Evolutionary conservation across 179 eudicot species (phyloP), one percentile per base, ranked within the genome.

Genomic region (Patellifolia procumbens): DNA sequence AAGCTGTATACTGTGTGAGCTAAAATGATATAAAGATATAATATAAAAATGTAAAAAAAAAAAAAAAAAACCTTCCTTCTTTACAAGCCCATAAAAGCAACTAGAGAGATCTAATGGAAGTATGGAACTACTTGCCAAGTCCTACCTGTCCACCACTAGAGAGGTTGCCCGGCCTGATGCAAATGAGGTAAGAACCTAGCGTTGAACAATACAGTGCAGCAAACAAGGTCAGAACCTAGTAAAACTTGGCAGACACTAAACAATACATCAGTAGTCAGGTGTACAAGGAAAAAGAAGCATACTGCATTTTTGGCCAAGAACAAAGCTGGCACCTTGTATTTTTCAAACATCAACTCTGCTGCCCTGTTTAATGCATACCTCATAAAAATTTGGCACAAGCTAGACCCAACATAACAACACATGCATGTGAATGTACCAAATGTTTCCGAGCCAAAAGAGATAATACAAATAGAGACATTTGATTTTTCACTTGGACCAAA

Each of bases 291-390:
- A 74, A 73, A 81, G 75, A 72, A 77, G 66, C 97, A 78, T 93
- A 95, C 99, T 73, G 99, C 97, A 85, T 95, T 95, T 78, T 91
- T 95, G 68, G 97, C 99, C 90, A 95, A 82, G 85, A 95, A 95
- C 63, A 95, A 81, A 49, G 99, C 97, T 74, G 99, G 99, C 70
- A 90, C 97, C 83, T 93, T 85, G 88, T 92, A 93, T 74, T 93
- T 95, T 74, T 95, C 99, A 84, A 95, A 95, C 97, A 95, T 93
- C 60, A 95, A 89, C 88, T 95, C 99, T 49, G 94, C 95, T 68
- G 95, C 87, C 90, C 99, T 95, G 99, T 84, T 37, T 82, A 71
- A 68, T 19, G 82, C 56, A 78, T 11, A 58, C 51, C 61, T 80
- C 74, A 42, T 70, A 46, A 82, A 43, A 72, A 53, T 24, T 69